Evolutionary conservation across 495 filamentous ascomycete genomes (phyloP).

Genomic region (Melanomma pulvis-pyrius): DNA sequence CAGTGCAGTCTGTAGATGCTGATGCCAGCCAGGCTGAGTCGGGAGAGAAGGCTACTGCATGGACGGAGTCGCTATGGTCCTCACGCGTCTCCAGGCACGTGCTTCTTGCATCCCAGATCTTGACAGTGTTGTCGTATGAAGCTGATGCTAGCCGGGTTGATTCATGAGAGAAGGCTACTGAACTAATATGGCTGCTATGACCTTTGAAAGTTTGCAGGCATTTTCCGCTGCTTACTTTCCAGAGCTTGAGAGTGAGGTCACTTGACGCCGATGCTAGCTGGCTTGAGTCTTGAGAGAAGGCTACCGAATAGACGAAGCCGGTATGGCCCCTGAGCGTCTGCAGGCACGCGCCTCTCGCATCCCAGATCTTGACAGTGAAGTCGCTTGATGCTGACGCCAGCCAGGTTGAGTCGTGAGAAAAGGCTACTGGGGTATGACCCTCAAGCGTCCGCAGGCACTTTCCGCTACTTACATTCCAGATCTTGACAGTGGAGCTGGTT

Average conservation of each 20-base stretch:
- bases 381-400: not conserved
- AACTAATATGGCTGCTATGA: not conserved
- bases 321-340: not conserved
- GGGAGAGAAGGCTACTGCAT: conserved; percentile 27
- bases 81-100: conserved; percentile 39
- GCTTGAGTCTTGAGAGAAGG: not conserved
- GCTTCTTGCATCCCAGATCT: conserved; percentile 5
- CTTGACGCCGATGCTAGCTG: not conserved
- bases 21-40: conserved; percentile 28
- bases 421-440: not conserved
- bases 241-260: not conserved
- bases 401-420: not conserved
- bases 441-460: not conserved
- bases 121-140: conserved; percentile 1
- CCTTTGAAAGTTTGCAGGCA: conserved; percentile 12
- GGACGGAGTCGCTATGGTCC: conserved; percentile 33
- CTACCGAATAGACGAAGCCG: not conserved
- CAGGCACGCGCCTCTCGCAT: not conserved
- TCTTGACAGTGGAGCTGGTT: not conserved
- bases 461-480: not conserved
- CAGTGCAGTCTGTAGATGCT: conserved; percentile 23
- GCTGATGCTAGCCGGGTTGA: conserved; percentile 11
- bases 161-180: conserved; percentile 7
- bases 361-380: not conserved
- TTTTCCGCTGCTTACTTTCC: not conserved